A percentile compares a stretch with the other conserved stretches of the same genome.
phyloP scores from a whole-genome alignment of 179 eudicot species.

The Beta macrorhiza region DNA sequence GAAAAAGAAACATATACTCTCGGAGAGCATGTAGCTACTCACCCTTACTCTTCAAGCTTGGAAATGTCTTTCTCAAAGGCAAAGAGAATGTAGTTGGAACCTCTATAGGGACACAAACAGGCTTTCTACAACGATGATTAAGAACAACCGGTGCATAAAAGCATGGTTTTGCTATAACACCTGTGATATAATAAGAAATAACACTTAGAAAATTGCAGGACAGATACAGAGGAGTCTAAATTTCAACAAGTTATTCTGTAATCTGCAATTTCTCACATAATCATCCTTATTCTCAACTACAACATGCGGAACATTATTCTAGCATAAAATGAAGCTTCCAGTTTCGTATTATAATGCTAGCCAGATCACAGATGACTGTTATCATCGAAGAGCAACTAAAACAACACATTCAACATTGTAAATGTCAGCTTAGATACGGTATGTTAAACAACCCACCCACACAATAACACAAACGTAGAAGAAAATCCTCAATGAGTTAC shows the following conservation, averaged over 20 bases:
- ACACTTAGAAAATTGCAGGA: neutral
- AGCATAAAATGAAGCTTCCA: neutral
- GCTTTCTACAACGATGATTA: neutral
- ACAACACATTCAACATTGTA: no score
- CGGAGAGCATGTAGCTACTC: neutral
- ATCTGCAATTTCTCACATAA: no score
- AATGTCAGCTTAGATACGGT: no score
- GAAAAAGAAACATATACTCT: neutral
- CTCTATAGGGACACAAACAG: neutral
- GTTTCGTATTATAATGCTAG: no score
- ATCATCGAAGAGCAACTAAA: no score
- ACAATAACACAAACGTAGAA: no score
- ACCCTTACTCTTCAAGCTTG: slow-evolving; percentile 14
- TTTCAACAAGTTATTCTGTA: neutral
- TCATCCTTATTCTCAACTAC: neutral
- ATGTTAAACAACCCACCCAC: no score
- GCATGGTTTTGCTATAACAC: slow-evolving; percentile 4
- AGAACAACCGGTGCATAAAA: neutral
- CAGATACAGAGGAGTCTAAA: neutral
- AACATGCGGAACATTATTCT: neutral
- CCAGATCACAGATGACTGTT: no score
- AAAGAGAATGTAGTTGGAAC: neutral
- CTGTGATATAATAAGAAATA: neutral
- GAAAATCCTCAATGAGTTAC: neutral
- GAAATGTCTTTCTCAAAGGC: slow-evolving; percentile 1